Conservation (phyloP, 2,329 filamentous ascomycete genomes). For the Hymenoscyphus albidus region DNA sequence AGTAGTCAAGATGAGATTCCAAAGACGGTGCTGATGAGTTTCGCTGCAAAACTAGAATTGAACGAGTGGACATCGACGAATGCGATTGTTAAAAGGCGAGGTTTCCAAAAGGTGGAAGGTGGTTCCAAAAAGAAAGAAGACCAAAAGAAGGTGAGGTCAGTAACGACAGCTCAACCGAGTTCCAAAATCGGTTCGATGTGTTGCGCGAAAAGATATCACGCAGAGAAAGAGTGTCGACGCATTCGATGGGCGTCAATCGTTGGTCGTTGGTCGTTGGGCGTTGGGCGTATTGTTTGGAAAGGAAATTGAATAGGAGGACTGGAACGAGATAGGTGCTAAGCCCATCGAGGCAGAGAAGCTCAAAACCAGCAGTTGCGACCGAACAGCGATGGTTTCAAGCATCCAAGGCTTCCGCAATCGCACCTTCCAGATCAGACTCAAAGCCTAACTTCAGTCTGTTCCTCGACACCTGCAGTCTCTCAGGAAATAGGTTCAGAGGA, state of each 20-base stretch:
- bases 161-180: neutral
- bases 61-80: conserved; percentile 4
- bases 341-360: neutral
- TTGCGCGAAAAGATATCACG: neutral
- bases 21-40: neutral
- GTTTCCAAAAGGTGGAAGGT: neutral
- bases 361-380: neutral
- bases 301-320: neutral
- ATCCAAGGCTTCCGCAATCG: neutral
- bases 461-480: neutral
- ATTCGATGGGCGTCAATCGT: neutral
- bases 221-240: neutral
- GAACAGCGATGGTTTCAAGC: neutral
- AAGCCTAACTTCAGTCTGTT: neutral
- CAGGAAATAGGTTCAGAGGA: neutral
- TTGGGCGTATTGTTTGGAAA: conserved; percentile 1
- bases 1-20: neutral
- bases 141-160: conserved; percentile 1
- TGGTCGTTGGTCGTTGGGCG: neutral
- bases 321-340: neutral
- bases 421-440: neutral
- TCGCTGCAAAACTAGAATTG: neutral
- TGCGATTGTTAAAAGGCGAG: neutral
- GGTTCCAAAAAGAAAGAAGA: neutral
- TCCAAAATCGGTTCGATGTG: conserved; percentile 2